A percentile compares a stretch with the other conserved stretches of the same genome.
Evolutionary conservation across 768 basidiomycete genomes (phyloP).

Genomic region (Sarcomyxa edulis): DNA sequence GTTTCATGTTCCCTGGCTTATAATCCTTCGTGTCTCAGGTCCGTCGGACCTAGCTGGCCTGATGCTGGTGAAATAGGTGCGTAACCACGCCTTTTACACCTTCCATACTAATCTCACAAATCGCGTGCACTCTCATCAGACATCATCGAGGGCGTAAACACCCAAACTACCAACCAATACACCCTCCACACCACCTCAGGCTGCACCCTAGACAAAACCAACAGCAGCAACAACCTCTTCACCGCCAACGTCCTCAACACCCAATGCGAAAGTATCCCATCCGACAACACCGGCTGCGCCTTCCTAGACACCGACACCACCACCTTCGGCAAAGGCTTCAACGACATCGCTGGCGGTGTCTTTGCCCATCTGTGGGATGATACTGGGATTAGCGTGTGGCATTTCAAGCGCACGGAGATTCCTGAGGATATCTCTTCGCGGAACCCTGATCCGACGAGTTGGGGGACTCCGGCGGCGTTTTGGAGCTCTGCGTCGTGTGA

Average conservation of each 20-base stretch:
- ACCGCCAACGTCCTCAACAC: conserved; percentile 21
- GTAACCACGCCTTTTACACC: no score
- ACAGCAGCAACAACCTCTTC: conserved; percentile 8
- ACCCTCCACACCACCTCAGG: conserved; percentile 55
- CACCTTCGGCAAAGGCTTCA: conserved; percentile 44
- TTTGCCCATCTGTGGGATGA: conserved; percentile 52
- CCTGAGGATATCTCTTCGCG: conserved; percentile 44
- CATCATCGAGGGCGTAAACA: conserved; percentile 69
- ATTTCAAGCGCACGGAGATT: conserved; percentile 45
- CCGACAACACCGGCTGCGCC: conserved; percentile 44
- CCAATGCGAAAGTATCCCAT: conserved; percentile 33
- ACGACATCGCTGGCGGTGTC: conserved; percentile 41
- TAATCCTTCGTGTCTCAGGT: conserved; percentile 16
- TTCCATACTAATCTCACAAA: no score
- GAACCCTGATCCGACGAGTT: conserved; percentile 40
- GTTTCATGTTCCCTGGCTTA: neutral
- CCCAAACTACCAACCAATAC: conserved; percentile 52
- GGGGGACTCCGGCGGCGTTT: conserved; percentile 48
- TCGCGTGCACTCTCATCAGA: no score
- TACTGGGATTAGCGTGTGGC: conserved; percentile 50
- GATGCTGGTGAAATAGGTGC: conserved; percentile 25
- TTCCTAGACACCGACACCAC: conserved; percentile 34
- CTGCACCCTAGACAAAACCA: conserved; percentile 21
- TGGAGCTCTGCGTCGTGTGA: conserved; percentile 47
- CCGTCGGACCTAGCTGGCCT: conserved; percentile 50